Conservation (phyloP, 2,329 filamentous ascomycete species). For the Ophiostoma himal-ulmi region DNA sequence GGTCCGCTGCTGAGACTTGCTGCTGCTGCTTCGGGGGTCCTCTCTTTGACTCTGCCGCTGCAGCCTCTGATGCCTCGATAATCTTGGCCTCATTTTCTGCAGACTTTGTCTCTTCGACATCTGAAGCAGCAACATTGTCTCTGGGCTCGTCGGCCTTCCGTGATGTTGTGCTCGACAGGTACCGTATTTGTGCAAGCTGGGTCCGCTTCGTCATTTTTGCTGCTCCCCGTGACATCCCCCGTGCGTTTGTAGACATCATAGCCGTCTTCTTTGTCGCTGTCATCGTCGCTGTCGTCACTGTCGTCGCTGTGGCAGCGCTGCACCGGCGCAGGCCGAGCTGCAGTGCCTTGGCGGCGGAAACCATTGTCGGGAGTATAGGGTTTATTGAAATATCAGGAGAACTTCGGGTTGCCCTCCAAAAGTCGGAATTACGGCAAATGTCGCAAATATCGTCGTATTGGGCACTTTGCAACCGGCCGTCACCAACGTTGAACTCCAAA, state of each 20-base stretch:
- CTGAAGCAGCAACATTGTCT: neutral
- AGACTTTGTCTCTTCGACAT: neutral
- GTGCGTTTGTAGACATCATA: neutral
- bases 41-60: neutral
- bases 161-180: slow-evolving; percentile 20
- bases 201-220: neutral
- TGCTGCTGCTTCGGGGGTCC: neutral
- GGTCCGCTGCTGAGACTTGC: neutral
- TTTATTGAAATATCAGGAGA: neutral
- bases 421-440: neutral
- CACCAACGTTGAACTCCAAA: slow-evolving; percentile 14
- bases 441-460: neutral
- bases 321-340: slow-evolving; percentile 37
- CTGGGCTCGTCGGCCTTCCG: slow-evolving; percentile 12
- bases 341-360: slow-evolving; percentile 38
- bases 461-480: slow-evolving; percentile 1
- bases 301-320: slow-evolving; percentile 26
- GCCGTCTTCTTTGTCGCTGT: neutral
- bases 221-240: slow-evolving; percentile 2
- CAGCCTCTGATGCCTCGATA: neutral
- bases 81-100: slow-evolving; percentile 2
- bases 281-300: slow-evolving; percentile 14
- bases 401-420: neutral
- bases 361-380: slow-evolving; percentile 31
- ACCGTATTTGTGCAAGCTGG: slow-evolving; percentile 1